A percentile compares a stretch with the other conserved stretches of the same genome.
These are phyloP conservation scores for Aspergillus indologenus DNA, from an alignment of 495 filamentous ascomycete genomes.

Conservation along the genomic window DNA sequence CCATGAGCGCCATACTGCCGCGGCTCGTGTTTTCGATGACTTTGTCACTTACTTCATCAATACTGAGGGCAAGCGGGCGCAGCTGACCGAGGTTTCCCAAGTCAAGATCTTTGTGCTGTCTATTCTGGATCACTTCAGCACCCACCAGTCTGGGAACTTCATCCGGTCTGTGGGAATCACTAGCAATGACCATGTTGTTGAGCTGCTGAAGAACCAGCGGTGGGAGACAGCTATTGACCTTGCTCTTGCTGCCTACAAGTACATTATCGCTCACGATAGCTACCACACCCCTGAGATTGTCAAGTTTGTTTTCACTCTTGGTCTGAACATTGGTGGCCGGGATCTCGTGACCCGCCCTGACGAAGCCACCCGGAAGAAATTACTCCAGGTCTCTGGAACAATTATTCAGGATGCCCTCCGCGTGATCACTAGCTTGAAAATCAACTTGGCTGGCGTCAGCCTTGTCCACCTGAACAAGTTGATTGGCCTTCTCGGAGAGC, in stretches of 20 bases:
- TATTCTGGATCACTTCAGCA: slow-evolving; percentile 33
- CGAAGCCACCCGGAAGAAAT: slow-evolving; percentile 15
- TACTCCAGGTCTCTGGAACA: slow-evolving; percentile 16
- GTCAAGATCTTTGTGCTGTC: slow-evolving; percentile 30
- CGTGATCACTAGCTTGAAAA: slow-evolving; percentile 16
- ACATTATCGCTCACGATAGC: slow-evolving; percentile 20
- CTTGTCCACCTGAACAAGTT: slow-evolving; percentile 36
- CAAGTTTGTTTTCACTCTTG: slow-evolving; percentile 23
- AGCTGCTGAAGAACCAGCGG: slow-evolving; percentile 27
- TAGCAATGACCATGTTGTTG: slow-evolving; percentile 27
- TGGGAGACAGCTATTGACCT: slow-evolving; percentile 32
- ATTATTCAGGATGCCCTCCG: slow-evolving; percentile 21
- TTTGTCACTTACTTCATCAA: slow-evolving; percentile 29
- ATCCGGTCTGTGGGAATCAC: slow-evolving; percentile 39
- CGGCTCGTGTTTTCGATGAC: slow-evolving; percentile 28
- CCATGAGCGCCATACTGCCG: slow-evolving; percentile 26
- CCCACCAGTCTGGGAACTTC: slow-evolving; percentile 33
- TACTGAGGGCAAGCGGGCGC: slow-evolving; percentile 33
- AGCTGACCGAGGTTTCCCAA: slow-evolving; percentile 25
- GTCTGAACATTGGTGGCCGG: slow-evolving; percentile 21
- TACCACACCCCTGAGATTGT: slow-evolving; percentile 19
- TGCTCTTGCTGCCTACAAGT: slow-evolving; percentile 30
- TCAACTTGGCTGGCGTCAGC: slow-evolving; percentile 29
- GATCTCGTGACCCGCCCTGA: slow-evolving; percentile 2
- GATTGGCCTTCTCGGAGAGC: slow-evolving; percentile 35